Conservation (phyloP, 352 stramenopile genomes). For the Aphanomyces astaci region DNA sequence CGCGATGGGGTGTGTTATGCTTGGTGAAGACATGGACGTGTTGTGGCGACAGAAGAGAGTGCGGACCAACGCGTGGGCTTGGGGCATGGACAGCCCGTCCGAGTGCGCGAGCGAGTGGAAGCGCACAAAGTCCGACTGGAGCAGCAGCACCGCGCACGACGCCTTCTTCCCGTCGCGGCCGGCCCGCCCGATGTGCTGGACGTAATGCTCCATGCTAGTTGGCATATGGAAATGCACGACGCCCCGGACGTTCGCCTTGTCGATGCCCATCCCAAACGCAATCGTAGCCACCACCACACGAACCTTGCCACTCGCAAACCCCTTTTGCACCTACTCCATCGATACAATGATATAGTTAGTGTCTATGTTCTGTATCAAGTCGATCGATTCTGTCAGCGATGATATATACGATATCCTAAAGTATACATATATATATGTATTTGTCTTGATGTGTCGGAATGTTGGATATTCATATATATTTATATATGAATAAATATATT, state of each 20-base stretch:
- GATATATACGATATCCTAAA: too few relatives aligned
- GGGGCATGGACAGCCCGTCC: conserved; percentile 47
- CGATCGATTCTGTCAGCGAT: too few relatives aligned
- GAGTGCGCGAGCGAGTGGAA: conserved; percentile 69
- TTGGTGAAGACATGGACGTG: not conserved
- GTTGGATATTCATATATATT: too few relatives aligned
- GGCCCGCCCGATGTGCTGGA: conserved; percentile 94
- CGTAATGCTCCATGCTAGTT: conserved; percentile 97
- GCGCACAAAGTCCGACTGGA: conserved; percentile 52
- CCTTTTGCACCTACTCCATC: conserved; percentile 28
- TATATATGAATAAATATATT: too few relatives aligned
- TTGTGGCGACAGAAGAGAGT: conserved; percentile 29
- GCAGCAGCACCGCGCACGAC: conserved; percentile 48
- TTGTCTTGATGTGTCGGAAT: too few relatives aligned
- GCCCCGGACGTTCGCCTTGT: conserved; percentile 96
- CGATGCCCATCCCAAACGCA: conserved; percentile 98
- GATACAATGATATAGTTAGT: too few relatives aligned
- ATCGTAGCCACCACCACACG: conserved; percentile 94
- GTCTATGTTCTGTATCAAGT: too few relatives aligned
- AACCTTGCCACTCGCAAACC: conserved; percentile 84
- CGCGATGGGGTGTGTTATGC: conserved; percentile 31
- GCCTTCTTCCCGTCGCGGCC: conserved; percentile 89
- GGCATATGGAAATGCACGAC: conserved; percentile 97
- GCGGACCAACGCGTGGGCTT: conserved; percentile 41
- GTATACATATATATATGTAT: too few relatives aligned